Base-by-base conservation (phyloP, 371 early-diverging fungal species). In the Amoeboaphelidium occidentale region DNA sequence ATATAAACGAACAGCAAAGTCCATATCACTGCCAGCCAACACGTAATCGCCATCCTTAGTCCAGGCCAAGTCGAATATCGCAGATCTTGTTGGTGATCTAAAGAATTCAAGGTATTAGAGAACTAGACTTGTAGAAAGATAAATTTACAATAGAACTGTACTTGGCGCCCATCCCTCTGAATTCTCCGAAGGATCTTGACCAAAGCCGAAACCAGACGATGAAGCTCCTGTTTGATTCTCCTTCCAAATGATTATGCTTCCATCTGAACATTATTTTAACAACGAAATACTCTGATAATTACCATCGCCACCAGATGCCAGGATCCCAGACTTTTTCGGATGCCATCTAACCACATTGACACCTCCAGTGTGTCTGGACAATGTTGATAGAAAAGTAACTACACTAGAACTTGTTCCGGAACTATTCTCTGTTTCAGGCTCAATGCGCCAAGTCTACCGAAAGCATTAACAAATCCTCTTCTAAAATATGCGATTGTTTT, bases 321-420 rank as follows among this genome's bases (percentile, higher is more conserved):
- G 63, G 14, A 69, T 60, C 23, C 69, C 10, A 6, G 21, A 13
- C n/a, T 80, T 77, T 48, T 61, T 58, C 0, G 91, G 91, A 17
- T 81, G 76, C 58, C 85, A 94, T n/a, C 90, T 75, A 1, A 93
- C 91, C 23, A 79, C 79, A 57, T 94, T 94, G 42, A 93, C 93
- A 1, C 84, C 81, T 2, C 76, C 79, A 1, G 79, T 69, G 59
- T 94, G 93, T 20, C 85, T 70, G 45, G 74, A 71, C 42, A 94
- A 63, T 49, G 77, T 83, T 23, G 91, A 76, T 3, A 82, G 56
- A 54, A 78, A 94, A n/a, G n/a, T n/a, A n/a, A n/a, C n/a, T n/a
- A n/a, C n/a, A n/a, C n/a, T n/a, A n/a, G n/a, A n/a, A n/a, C n/a
- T n/a, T n/a, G n/a, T n/a, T n/a, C n/a, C n/a, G n/a, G n/a, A n/a